Conservation (phyloP, 352 stramenopile genomes). For the Phytophthora vignae region DNA sequence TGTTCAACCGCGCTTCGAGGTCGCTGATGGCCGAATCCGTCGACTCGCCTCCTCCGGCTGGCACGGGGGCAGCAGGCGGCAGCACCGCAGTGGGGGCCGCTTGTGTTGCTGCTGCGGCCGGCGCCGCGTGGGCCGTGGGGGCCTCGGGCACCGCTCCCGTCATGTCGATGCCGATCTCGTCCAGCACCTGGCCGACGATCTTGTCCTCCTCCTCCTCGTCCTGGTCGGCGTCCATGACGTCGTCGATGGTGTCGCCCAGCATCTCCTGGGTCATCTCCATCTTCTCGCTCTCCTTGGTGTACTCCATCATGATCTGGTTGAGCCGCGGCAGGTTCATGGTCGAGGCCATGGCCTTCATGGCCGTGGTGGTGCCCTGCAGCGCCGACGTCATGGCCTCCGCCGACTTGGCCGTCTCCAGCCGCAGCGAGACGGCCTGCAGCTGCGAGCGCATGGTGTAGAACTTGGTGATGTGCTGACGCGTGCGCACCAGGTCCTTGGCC, state of each 20-base stretch:
- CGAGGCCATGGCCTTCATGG: conserved; percentile 90
- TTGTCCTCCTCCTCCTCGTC: conserved; percentile 97
- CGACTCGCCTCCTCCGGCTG: conserved; percentile 50
- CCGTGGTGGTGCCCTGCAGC: conserved; percentile 83
- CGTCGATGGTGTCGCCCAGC: conserved; percentile 97
- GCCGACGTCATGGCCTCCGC: conserved; percentile 95
- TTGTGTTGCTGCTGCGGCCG: conserved; percentile 52
- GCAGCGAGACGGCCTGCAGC: conserved; percentile 95
- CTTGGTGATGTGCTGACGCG: conserved; percentile 96
- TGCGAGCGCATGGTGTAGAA: conserved; percentile 99
- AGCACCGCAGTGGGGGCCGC: conserved; percentile 48
- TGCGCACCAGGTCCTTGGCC: conserved; percentile 96
- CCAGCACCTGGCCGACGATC: conserved; percentile 97
- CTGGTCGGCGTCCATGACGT: conserved; percentile 95
- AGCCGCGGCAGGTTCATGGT: conserved; percentile 97
- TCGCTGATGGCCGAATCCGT: conserved; percentile 93
- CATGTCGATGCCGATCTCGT: conserved; percentile 97
- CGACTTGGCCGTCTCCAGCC: conserved; percentile 95
- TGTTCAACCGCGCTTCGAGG: conserved; percentile 97
- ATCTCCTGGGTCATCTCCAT: conserved; percentile 99
- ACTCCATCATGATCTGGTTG: conserved; percentile 99
- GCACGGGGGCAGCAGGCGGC: conserved; percentile 63
- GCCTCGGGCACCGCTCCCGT: conserved; percentile 93
- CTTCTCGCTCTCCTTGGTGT: conserved; percentile 98
- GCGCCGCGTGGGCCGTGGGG: conserved; percentile 57